Percentiles rank a stretch among this genome's conserved stretches.
phyloP scores from a whole-genome alignment of 129 eudicot species.

The Glebionis coronaria region DNA sequence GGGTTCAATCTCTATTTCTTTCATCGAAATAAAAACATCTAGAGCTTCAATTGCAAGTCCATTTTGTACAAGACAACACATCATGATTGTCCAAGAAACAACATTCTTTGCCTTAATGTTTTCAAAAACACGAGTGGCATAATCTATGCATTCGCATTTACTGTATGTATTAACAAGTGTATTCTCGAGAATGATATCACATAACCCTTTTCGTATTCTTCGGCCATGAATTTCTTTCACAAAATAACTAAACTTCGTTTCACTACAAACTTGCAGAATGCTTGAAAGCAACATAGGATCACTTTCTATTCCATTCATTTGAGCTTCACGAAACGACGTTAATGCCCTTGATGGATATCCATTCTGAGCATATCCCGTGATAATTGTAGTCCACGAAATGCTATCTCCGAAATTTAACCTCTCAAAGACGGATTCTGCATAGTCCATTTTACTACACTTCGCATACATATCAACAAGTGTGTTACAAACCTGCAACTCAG shows the following conservation, averaged over 20 bases:
- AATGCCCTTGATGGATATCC: constrained; percentile 46
- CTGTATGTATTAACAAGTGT: constrained; percentile 57
- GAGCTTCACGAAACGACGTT: constrained; percentile 39
- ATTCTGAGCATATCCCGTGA: constrained; percentile 59
- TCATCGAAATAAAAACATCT: constrained; percentile 45
- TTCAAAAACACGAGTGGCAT: constrained; percentile 45
- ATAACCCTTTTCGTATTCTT: constrained; percentile 44
- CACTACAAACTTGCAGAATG: constrained; percentile 63
- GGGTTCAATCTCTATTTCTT: constrained; percentile 37
- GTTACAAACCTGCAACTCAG: constrained; percentile 70
- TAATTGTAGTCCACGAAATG: constrained; percentile 65
- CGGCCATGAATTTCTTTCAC: constrained; percentile 63
- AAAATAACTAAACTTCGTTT: constrained; percentile 36
- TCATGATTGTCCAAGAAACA: constrained; percentile 84
- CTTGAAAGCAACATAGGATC: constrained; percentile 62
- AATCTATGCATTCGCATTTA: constrained; percentile 42
- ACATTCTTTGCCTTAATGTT: constrained; percentile 44
- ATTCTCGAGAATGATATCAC: constrained; percentile 48
- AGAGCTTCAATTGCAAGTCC: constrained; percentile 63
- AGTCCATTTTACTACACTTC: constrained; percentile 49
- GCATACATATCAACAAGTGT: constrained; percentile 75
- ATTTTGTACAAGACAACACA: constrained; percentile 47
- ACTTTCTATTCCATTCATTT: constrained; percentile 31
- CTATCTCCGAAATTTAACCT: constrained; percentile 44
- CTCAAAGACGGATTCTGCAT: constrained; percentile 49